Percentiles rank a stretch among this genome's conserved stretches.
phyloP scores from a whole-genome alignment of 2,329 filamentous ascomycete species.

The Biscogniauxia mediterranea region DNA sequence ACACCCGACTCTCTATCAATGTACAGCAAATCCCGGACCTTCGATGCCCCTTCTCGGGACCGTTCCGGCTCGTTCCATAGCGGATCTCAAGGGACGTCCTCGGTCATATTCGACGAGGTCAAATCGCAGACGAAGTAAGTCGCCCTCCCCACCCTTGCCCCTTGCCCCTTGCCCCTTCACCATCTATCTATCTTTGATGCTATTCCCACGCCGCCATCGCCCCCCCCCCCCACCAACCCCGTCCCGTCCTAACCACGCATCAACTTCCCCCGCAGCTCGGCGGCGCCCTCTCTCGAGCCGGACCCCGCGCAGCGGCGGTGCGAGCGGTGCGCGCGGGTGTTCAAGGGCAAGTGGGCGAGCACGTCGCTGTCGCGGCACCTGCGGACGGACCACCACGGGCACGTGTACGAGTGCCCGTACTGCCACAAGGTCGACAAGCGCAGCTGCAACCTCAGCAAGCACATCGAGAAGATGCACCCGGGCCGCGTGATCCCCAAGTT shows the following conservation, averaged over 20 bases:
- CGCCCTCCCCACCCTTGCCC: not conserved
- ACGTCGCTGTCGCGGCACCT: slow-evolving; percentile 3
- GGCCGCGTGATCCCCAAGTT: slow-evolving; percentile 3
- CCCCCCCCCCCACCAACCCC: not conserved
- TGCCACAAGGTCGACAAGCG: slow-evolving; percentile 1
- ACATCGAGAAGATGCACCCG: slow-evolving; percentile 4
- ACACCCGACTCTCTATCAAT: not conserved
- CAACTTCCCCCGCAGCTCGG: not conserved
- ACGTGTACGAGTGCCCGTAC: slow-evolving; percentile 4
- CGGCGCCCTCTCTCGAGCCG: not conserved
- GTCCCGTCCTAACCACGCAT: not conserved
- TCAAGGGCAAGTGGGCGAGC: not conserved
- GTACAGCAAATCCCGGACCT: not conserved
- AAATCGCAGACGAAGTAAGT: not conserved
- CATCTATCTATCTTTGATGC: not conserved
- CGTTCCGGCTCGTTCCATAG: not conserved
- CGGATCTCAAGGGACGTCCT: not conserved
- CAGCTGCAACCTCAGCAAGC: slow-evolving; percentile 4
- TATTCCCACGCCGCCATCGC: too few relatives aligned
- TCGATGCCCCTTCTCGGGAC: not conserved
- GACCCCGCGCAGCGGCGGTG: not conserved
- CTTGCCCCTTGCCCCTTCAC: too few relatives aligned
- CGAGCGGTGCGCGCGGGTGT: not conserved
- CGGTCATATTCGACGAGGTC: not conserved
- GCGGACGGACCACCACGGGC: slow-evolving; percentile 1